Evolutionary conservation across 768 basidiomycete species (phyloP).

Genomic region (Solioccasus polychromus): DNA sequence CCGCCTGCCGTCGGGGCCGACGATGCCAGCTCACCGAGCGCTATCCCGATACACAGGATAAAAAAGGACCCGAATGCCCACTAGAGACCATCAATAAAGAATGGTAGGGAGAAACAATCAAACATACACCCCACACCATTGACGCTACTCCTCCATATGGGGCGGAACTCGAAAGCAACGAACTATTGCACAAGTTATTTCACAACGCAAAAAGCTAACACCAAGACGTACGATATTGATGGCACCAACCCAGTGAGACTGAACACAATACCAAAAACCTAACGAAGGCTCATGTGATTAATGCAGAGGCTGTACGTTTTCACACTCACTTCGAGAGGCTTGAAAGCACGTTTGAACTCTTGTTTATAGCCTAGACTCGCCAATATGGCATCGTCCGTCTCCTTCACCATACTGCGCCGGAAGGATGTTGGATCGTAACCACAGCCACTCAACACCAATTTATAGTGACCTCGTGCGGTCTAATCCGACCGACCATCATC

Average conservation of each 20-base stretch:
- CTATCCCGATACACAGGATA: constrained; percentile 35
- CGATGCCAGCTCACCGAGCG: constrained; percentile 38
- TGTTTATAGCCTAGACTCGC: constrained; percentile 33
- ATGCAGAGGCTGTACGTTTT: neutral
- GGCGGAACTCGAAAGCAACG: constrained; percentile 41
- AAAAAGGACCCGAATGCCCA: constrained; percentile 36
- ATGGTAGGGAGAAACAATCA: neutral
- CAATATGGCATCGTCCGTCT: constrained; percentile 27
- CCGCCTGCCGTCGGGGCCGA: constrained; percentile 40
- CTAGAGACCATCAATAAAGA: constrained; percentile 6
- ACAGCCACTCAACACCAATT: too few relatives aligned
- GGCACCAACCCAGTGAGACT: constrained; percentile 65
- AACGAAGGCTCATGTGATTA: constrained; percentile 6
- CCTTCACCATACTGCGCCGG: neutral
- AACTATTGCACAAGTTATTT: constrained; percentile 30
- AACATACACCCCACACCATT: constrained; percentile 41
- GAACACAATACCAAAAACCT: constrained; percentile 70
- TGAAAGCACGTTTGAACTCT: constrained; percentile 33
- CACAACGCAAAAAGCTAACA: too few relatives aligned
- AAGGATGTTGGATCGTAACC: too few relatives aligned
- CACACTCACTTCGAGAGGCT: constrained; percentile 25
- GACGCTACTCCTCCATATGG: constrained; percentile 46
- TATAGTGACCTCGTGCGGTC: too few relatives aligned
- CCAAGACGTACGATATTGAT: constrained; percentile 53
- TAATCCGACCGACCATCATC: too few relatives aligned